phyloP scores from a whole-genome alignment of 2,329 filamentous ascomycete species.

The Cryphonectria nitschkei region DNA sequence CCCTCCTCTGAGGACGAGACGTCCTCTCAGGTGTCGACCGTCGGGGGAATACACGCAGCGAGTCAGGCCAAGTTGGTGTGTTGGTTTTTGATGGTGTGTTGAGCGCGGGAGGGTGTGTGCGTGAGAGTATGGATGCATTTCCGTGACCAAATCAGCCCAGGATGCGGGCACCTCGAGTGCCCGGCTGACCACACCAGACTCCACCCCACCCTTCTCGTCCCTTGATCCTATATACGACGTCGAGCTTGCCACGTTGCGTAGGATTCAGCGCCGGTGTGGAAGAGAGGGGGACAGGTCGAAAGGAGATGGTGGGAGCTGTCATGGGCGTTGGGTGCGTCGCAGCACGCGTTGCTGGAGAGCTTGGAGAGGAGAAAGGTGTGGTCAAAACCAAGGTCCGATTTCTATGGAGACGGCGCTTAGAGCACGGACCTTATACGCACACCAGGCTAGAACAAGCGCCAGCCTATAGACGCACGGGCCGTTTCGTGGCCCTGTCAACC shows the following conservation, averaged over 20 bases:
- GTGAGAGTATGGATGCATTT: not conserved
- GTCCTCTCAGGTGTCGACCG: not conserved
- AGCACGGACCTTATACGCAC: not conserved
- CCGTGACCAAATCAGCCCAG: not conserved
- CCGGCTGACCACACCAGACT: conserved; percentile 2
- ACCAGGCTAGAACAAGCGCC: conserved; percentile 2
- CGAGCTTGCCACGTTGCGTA: conserved; percentile 7
- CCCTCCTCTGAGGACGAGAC: not conserved
- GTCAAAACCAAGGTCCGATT: not conserved
- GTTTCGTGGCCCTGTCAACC: not conserved
- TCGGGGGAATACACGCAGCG: not conserved
- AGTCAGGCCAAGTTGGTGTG: not conserved
- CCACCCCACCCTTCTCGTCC: not conserved
- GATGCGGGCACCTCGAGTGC: conserved; percentile 3
- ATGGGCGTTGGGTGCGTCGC: not conserved
- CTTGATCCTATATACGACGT: not conserved
- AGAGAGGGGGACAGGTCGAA: not conserved
- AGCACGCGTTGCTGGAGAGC: not conserved
- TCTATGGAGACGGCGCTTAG: conserved; percentile 8
- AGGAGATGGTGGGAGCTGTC: not conserved
- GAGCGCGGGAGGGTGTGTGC: not conserved
- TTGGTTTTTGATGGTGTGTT: not conserved
- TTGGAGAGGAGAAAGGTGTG: not conserved
- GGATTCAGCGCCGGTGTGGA: not conserved
- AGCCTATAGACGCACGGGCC: conserved; percentile 7